Evolutionary conservation across 108 stramenopile genomes (phyloP).

Genomic region (Pseudonitzschia delicatissima): DNA sequence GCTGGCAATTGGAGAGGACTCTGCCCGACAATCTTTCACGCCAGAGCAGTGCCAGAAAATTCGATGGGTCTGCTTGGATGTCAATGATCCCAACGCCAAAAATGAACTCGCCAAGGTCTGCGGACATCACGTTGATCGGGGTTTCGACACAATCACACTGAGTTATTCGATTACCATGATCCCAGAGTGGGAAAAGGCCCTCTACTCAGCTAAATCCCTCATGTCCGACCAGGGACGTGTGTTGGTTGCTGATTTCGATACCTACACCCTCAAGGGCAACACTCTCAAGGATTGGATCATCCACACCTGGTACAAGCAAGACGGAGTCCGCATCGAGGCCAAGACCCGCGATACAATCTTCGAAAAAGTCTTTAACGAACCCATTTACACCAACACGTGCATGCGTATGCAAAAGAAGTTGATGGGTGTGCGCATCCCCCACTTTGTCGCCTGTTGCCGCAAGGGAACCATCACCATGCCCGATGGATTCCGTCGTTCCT

Average conservation of each 20-base stretch:
- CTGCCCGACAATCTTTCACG: constrained; percentile 43
- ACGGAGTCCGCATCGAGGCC: constrained; percentile 58
- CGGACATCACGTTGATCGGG: constrained; percentile 31
- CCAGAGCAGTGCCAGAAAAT: constrained; percentile 43
- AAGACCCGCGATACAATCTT: constrained; percentile 38
- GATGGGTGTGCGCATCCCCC: constrained; percentile 47
- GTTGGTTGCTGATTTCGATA: constrained; percentile 56
- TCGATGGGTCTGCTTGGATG: constrained; percentile 51
- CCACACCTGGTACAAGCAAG: constrained; percentile 56
- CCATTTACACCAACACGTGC: constrained; percentile 32
- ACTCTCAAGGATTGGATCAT: constrained; percentile 45
- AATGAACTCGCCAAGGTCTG: constrained; percentile 34
- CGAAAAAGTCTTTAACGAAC: constrained; percentile 29
- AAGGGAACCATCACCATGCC: constrained; percentile 39
- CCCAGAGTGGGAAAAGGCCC: constrained; percentile 51
- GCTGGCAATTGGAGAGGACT: constrained; percentile 42
- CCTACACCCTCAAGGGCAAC: constrained; percentile 46
- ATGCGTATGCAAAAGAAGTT: constrained; percentile 51
- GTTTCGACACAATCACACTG: constrained; percentile 58
- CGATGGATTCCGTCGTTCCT: constrained; percentile 36
- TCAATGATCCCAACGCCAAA: constrained; percentile 40
- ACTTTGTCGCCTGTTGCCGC: constrained; percentile 45
- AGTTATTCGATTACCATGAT: constrained; percentile 56
- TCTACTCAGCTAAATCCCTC: constrained; percentile 43
- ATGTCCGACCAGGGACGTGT: constrained; percentile 57